phyloP scores from a whole-genome alignment of 2,329 filamentous ascomycete genomes.

The Diaporthe longicolla region DNA sequence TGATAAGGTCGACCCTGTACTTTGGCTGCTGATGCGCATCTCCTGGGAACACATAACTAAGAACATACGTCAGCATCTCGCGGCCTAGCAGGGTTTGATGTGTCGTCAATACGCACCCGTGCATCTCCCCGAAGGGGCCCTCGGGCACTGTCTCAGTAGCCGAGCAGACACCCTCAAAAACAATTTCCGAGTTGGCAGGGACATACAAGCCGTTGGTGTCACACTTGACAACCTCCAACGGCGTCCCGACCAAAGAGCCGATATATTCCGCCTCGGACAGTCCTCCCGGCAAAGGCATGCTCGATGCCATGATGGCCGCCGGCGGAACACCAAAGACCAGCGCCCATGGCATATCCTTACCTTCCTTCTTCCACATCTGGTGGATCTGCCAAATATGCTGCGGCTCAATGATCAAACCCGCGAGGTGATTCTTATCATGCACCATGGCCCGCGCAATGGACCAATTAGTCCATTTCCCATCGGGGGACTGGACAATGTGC shows the following conservation, averaged over 20 bases:
- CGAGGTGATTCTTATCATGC: slow-evolving; percentile 57
- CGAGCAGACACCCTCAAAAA: slow-evolving; percentile 64
- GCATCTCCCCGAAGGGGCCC: slow-evolving; percentile 65
- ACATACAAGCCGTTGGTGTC: slow-evolving; percentile 65
- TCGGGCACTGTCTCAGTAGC: slow-evolving; percentile 58
- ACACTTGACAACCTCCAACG: slow-evolving; percentile 65
- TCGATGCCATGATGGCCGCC: slow-evolving; percentile 61
- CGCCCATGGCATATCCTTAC: slow-evolving; percentile 62
- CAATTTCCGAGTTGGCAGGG: slow-evolving; percentile 65
- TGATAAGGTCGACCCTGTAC: slow-evolving; percentile 62
- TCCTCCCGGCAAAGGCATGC: slow-evolving; percentile 64
- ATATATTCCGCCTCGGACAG: slow-evolving; percentile 64
- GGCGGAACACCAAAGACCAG: slow-evolving; percentile 64
- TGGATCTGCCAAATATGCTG: slow-evolving; percentile 64
- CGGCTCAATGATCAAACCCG: slow-evolving; percentile 57
- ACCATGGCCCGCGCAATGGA: slow-evolving; percentile 63
- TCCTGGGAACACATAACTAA: slow-evolving; percentile 54
- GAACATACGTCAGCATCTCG: not conserved
- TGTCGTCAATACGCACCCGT: slow-evolving; percentile 47
- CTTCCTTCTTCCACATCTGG: slow-evolving; percentile 61
- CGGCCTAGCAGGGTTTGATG: not conserved
- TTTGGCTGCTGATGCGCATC: slow-evolving; percentile 55
- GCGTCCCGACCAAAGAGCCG: slow-evolving; percentile 59
- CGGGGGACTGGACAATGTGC: slow-evolving; percentile 61
- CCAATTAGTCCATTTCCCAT: slow-evolving; percentile 63